Evolutionary conservation across 2,329 filamentous ascomycete species (phyloP).

Genomic region (Neonectria faginata): DNA sequence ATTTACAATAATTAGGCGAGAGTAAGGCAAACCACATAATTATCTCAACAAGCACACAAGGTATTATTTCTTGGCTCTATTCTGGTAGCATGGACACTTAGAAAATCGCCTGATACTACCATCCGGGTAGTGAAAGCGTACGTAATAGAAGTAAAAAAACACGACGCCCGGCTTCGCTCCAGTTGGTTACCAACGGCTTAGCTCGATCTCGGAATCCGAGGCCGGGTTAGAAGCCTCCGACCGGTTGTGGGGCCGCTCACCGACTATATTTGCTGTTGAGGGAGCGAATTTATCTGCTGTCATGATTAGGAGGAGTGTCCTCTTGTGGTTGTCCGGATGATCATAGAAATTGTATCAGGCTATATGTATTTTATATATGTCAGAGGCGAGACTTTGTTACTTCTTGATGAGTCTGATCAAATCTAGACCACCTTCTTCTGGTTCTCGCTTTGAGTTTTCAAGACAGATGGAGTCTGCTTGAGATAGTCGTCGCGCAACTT

Average conservation of each 20-base stretch:
- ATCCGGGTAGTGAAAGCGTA: not conserved
- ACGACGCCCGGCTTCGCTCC: not conserved
- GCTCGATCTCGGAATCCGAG: constrained; percentile 5
- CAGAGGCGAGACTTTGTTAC: not conserved
- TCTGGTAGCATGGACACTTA: not conserved
- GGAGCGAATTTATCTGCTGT: not conserved
- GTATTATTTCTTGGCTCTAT: not conserved
- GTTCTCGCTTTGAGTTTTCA: not conserved
- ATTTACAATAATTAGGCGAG: too few species aligned
- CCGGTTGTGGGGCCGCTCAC: not conserved
- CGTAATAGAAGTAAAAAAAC: not conserved
- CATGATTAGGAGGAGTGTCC: not conserved
- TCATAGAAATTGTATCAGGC: too few species aligned
- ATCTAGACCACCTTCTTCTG: not conserved
- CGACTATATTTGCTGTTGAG: not conserved
- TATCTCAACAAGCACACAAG: too few species aligned
- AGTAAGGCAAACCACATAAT: too few species aligned
- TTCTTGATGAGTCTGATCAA: not conserved
- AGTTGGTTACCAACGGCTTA: constrained; percentile 4
- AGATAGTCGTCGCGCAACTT: not conserved
- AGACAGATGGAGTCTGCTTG: not conserved
- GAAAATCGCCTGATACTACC: not conserved
- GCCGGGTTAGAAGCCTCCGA: not conserved
- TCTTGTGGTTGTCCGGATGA: not conserved
- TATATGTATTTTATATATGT: not conserved